A percentile compares a stretch with the other conserved stretches of the same genome.
These are phyloP conservation scores for Neoscytalidium dimidiatum DNA, from an alignment of 2,329 filamentous ascomycete genomes.

Conservation along the genomic window DNA sequence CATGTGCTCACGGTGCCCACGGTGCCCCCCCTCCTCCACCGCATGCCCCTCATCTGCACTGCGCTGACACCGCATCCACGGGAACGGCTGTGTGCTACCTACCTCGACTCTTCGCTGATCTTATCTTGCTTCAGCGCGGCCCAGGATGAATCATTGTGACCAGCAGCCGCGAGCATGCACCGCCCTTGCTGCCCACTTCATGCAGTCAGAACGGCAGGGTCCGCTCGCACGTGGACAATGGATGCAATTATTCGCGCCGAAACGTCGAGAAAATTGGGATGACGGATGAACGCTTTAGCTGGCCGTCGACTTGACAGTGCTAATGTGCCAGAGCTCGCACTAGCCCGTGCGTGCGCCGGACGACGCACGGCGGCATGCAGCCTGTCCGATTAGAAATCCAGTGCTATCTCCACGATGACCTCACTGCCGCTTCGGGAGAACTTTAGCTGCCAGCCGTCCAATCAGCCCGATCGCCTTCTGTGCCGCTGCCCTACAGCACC, in stretches of 20 bases:
- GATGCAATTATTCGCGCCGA: not conserved
- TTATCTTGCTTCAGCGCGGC: not conserved
- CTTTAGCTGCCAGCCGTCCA: not conserved
- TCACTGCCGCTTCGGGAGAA: conserved; percentile 12
- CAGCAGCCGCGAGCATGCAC: not conserved
- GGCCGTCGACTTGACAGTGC: not conserved
- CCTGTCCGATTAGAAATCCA: conserved; percentile 5
- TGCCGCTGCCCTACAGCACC: not conserved
- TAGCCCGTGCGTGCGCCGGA: not conserved
- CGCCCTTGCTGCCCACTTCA: not conserved
- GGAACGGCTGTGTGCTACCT: not conserved
- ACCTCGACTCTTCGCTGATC: not conserved
- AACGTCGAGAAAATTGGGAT: not conserved
- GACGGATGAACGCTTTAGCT: no score
- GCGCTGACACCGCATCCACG: not conserved
- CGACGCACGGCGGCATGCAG: not conserved
- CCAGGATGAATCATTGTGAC: not conserved
- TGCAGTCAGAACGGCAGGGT: no score
- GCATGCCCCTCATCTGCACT: not conserved
- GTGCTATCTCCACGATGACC: conserved; percentile 13
- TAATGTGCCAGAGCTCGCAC: not conserved
- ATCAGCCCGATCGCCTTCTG: not conserved
- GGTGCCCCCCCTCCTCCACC: not conserved
- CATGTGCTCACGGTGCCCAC: not conserved
- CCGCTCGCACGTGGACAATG: not conserved